These are phyloP conservation scores for Hypoxylon fragiforme DNA, from an alignment of 495 filamentous ascomycete species.

Conservation along the genomic window DNA sequence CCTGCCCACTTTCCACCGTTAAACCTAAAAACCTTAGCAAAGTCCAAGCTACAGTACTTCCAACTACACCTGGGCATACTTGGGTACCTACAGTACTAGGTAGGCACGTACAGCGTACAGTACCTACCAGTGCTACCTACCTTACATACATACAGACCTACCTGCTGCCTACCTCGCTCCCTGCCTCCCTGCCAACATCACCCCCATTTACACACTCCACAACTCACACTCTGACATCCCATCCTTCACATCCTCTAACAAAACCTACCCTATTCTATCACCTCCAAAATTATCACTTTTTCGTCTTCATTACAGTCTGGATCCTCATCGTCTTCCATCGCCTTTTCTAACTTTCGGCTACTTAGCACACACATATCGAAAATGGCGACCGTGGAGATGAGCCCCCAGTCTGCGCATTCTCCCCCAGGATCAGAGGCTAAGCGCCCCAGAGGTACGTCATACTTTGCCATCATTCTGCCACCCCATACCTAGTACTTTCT, in stretches of 20 bases:
- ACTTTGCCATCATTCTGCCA: slow-evolving; percentile 4
- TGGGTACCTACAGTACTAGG: no score
- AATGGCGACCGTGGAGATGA: slow-evolving; percentile 46
- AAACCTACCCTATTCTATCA: background rate
- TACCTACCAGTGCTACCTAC: background rate
- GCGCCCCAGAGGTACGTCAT: slow-evolving; percentile 74
- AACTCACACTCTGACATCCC: background rate
- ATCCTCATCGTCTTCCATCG: background rate
- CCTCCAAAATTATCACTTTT: background rate
- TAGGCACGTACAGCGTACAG: background rate
- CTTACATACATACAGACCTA: background rate
- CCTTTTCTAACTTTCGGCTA: slow-evolving; percentile 4
- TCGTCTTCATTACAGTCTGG: background rate
- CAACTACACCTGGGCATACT: background rate
- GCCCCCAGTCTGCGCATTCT: slow-evolving; percentile 41
- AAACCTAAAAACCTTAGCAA: no score
- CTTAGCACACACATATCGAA: slow-evolving; percentile 6
- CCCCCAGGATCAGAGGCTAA: slow-evolving; percentile 54
- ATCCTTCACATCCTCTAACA: background rate
- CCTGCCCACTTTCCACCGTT: background rate
- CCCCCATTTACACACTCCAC: background rate
- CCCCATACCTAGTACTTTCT: no score
- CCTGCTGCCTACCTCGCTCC: background rate
- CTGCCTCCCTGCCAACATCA: no score
- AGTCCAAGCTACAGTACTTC: no score